phyloP scores from a whole-genome alignment of 2,329 filamentous ascomycete species.

The Talaromyces verruculosus region DNA sequence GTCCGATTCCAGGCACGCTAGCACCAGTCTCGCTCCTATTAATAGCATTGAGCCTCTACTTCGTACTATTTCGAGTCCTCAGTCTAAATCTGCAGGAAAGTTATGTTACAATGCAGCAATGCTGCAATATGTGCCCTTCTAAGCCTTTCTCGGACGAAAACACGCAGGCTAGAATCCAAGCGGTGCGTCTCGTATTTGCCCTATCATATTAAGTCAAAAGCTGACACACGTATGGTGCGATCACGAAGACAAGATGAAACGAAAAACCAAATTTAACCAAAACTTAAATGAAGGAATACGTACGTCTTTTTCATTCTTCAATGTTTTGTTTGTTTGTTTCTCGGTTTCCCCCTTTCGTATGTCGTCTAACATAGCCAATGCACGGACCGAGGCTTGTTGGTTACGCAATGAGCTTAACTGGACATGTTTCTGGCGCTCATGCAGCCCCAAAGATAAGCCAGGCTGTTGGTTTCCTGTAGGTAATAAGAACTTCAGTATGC shows the following conservation, averaged over 20 bases:
- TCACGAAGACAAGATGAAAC: not conserved
- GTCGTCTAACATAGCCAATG: not conserved
- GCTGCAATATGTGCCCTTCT: not conserved
- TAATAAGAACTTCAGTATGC: not conserved
- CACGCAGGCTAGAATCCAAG: not conserved
- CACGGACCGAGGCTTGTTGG: not conserved
- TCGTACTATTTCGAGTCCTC: not conserved
- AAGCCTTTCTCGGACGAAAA: not conserved
- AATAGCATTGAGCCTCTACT: not conserved
- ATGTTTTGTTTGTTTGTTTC: not conserved
- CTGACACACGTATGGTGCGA: not conserved
- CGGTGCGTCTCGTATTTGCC: not conserved
- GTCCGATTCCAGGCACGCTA: not conserved
- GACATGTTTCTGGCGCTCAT: slow-evolving; percentile 18
- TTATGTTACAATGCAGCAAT: not conserved
- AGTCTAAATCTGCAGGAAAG: not conserved
- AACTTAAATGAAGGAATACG: not conserved
- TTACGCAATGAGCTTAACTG: slow-evolving; percentile 4
- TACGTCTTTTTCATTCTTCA: not conserved
- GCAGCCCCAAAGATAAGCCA: slow-evolving; percentile 10
- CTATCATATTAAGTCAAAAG: not conserved
- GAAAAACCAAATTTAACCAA: not conserved
- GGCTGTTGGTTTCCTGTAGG: not conserved
- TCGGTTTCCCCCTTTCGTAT: not conserved
- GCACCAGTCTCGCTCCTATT: not conserved